A percentile compares a stretch with the other conserved stretches of the same genome.
phyloP scores from a whole-genome alignment of 257 asterid species.

The Cordia subcordata region DNA sequence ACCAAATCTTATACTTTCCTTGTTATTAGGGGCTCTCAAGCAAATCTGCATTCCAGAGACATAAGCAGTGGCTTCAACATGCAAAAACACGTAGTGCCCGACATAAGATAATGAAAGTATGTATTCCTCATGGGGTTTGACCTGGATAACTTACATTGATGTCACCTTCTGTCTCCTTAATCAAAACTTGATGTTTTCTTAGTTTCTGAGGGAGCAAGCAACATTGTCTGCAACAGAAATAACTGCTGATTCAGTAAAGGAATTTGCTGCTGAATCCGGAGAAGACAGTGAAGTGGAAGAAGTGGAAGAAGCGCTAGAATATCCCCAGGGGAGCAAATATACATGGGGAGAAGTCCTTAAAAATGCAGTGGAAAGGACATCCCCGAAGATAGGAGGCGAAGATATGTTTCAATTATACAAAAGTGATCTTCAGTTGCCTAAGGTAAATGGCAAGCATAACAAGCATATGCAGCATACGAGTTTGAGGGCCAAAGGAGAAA shows the following conservation, averaged over 20 bases:
- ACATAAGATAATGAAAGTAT: conserved; percentile 91
- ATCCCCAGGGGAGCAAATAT: conserved; percentile 45
- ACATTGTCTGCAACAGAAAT: conserved; percentile 76
- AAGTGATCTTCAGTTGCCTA: conserved; percentile 30
- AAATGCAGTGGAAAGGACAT: conserved; percentile 40
- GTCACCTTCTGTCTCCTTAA: conserved; percentile 12
- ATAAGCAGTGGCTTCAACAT: conserved; percentile 88
- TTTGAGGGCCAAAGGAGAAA: conserved; percentile 64
- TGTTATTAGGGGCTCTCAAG: conserved; percentile 68
- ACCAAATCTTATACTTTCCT: background rate
- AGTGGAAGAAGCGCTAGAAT: conserved; percentile 43
- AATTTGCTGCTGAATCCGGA: conserved; percentile 60
- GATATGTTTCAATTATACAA: conserved; percentile 32
- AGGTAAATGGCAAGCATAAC: conserved; percentile 67
- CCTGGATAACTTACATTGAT: background rate
- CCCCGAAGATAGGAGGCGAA: conserved; percentile 28
- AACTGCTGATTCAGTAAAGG: conserved; percentile 69
- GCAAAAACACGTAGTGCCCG: conserved; percentile 97
- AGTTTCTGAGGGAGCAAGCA: conserved; percentile 94
- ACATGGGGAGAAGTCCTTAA: conserved; percentile 56
- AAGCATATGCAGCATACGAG: conserved; percentile 67
- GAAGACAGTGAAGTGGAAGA: conserved; percentile 52
- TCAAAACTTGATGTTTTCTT: conserved; percentile 22
- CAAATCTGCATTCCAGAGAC: conserved; percentile 90
- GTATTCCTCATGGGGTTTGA: conserved; percentile 17